These are phyloP conservation scores for Penicillium sp. DNA, from an alignment of 2,329 filamentous ascomycete genomes.

Conservation along the genomic window DNA sequence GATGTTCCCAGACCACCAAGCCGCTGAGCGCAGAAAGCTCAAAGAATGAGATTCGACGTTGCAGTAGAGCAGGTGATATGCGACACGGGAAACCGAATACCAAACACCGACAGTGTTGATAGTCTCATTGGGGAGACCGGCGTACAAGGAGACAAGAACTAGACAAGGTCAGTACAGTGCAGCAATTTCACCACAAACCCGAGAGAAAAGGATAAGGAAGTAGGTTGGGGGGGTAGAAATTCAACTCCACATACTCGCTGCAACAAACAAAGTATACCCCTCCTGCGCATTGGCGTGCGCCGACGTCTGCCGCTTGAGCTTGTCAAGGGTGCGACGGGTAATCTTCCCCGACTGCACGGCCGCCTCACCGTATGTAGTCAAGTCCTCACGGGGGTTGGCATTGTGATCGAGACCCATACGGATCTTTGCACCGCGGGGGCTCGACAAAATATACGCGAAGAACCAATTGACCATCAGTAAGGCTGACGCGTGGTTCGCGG, in stretches of 20 bases:
- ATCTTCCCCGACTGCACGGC: conserved; percentile 33
- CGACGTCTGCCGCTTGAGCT: conserved; percentile 30
- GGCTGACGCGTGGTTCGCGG: conserved; percentile 23
- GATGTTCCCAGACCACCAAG: conserved; percentile 35
- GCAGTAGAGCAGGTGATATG: conserved; percentile 30
- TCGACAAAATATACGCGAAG: conserved; percentile 32
- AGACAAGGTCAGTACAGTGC: not conserved
- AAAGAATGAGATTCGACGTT: conserved; percentile 24
- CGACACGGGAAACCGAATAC: conserved; percentile 31
- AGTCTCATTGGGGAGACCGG: conserved; percentile 27
- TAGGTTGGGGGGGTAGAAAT: not conserved
- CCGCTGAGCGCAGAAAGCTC: conserved; percentile 30
- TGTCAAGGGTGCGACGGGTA: conserved; percentile 28
- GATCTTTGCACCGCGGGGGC: conserved; percentile 29
- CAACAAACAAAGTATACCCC: conserved; percentile 33
- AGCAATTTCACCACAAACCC: not conserved
- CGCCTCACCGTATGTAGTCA: conserved; percentile 29
- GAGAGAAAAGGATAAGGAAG: too few relatives aligned
- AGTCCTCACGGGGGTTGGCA: conserved; percentile 32
- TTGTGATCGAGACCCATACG: conserved; percentile 33
- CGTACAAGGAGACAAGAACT: conserved; percentile 31
- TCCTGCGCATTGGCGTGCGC: conserved; percentile 31
- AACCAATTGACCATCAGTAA: conserved; percentile 36
- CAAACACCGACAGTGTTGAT: conserved; percentile 33
- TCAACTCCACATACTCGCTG: conserved; percentile 18